Evolutionary conservation across 2,329 filamentous ascomycete genomes (phyloP), one percentile per base, ranked within the genome.

Genomic region (Sporothrix luriei): DNA sequence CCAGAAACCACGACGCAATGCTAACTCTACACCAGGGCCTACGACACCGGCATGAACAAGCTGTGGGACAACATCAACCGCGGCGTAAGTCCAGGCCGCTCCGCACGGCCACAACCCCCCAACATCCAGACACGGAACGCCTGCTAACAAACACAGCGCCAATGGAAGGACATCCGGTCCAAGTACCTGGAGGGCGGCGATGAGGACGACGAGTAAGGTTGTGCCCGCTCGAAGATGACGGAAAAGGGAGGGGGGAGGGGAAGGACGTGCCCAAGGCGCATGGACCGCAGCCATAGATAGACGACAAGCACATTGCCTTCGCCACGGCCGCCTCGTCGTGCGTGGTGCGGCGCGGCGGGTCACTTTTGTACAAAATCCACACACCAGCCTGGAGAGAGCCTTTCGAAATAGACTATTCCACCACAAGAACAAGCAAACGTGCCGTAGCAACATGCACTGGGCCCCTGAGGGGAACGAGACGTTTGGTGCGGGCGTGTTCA

Each of bases 141-240:
- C n/a, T 40, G 51, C 51, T 70, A 67, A 70, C 55, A 2, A n/a
- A 57, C 74, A 75, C 78, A 98, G 94, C 93, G 94, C 78, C 94
- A 97, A 96, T 98, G 95, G 95, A 97, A 97, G 88, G 95, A 99
- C 81, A 97, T 99, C 85, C 94, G 96, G 84, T 84, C 90, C 81
- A 90, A 87, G 82, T 99, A 97, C 82, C 81, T 97, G 77, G 83
- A 91, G 82, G 85, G 85, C 71, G 87, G 84, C 69, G 89, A 91
- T 74, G 89, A 89, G 74, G 89, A 89, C 74, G 87, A 90, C 73
- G 89, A 90, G 78, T 80, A 82, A 26, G 46, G 38, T 48, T 62
- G 33, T 49, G 33, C 51, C 3, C 40, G 14, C 40, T 4, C 14
- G n/a, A 29, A n/a, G 19, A 40, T 10, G 43, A 52, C 64, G 40